Base-by-base conservation (phyloP, 2,329 filamentous ascomycete species). In the Pseudogymnoascus sp. region DNA sequence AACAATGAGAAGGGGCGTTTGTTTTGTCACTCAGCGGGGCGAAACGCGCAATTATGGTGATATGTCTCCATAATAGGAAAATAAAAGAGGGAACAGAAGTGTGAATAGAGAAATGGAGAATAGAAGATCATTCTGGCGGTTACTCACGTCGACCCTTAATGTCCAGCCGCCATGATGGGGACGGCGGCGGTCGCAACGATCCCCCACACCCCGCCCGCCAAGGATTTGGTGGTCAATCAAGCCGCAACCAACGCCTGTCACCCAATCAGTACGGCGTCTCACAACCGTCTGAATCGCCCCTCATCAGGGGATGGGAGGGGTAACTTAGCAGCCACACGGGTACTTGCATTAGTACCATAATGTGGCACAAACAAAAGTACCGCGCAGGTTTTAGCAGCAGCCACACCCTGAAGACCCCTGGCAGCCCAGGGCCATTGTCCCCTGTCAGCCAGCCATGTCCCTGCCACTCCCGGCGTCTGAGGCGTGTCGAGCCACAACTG, bases 111-210 rank as follows among this genome's bases (percentile, higher is more conserved):
- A 18, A 50, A 53, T 53, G 9, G 28, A 53, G 28, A 53, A 53
- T 53, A 53, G 28, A 53, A 53, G 47, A 53, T 53, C 47, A 33
- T 33, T 25, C 4, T n/a, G 20, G 39, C 20, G 20, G 18, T 43
- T 43, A 20, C 20, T 22, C 8, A 25, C 39, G 12, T 43, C 3
- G n/a, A 18, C 47, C 47, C 47, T 53, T 53, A 53, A 53, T 53
- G n/a, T 53, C 47, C 47, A 53, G 47, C 47, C 47, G 47, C 47
- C 47, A 20, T 18, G 47, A 53, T 53, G 47, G 47, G 47, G 47
- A 53, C 15, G 28, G 47, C 47, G 47, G 9, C 47, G 5, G 28
- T 14, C 28, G 47, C n/a, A 53, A 53, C 47, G 33, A 20, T 30
- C 28, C 47, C 47, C 47, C 47, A 33, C 47, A 18, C n/a, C 15